A percentile compares a stretch with the other conserved stretches of the same genome.
Conservation (phyloP, 805 yeast species). For the Saccharomycopsis sp. region DNA sequence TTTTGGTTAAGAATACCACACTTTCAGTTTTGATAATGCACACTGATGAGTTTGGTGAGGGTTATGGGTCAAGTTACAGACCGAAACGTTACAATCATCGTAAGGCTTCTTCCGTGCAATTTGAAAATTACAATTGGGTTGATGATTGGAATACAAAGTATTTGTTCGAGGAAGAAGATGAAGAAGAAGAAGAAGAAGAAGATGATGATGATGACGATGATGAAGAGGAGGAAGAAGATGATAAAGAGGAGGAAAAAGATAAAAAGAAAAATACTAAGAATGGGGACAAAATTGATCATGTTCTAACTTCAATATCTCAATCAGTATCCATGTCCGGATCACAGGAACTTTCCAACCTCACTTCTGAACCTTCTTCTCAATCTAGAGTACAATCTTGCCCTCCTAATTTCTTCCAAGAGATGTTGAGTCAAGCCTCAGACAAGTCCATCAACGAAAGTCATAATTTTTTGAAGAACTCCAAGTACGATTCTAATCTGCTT, state of each 20-base stretch:
- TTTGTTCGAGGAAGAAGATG: neutral
- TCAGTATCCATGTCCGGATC: too few species aligned
- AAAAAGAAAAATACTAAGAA: conserved; percentile 4
- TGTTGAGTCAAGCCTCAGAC: conserved; percentile 10
- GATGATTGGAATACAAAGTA: conserved; percentile 6
- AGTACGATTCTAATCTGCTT: neutral
- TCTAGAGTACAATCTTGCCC: too few species aligned
- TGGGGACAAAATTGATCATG: neutral
- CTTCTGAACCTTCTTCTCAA: too few species aligned
- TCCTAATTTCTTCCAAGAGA: conserved; percentile 8
- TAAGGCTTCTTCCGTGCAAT: too few species aligned
- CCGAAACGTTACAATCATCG: too few species aligned
- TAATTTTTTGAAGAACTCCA: conserved; percentile 13
- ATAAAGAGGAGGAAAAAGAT: conserved; percentile 3
- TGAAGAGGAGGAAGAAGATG: neutral
- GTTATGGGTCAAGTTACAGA: conserved; percentile 1
- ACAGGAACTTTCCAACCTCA: too few species aligned
- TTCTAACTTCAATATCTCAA: neutral
- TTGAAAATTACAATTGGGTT: conserved; percentile 6
- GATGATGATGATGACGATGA: neutral
- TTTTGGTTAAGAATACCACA: conserved; percentile 12
- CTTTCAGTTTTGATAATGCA: conserved; percentile 17
- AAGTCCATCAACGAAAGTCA: conserved; percentile 11
- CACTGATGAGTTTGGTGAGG: neutral
- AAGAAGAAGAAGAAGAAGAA: conserved; percentile 1